A percentile compares a stretch with the other conserved stretches of the same genome.
phyloP scores from a whole-genome alignment of 768 basidiomycete genomes.

The Tulasnella sp. region DNA sequence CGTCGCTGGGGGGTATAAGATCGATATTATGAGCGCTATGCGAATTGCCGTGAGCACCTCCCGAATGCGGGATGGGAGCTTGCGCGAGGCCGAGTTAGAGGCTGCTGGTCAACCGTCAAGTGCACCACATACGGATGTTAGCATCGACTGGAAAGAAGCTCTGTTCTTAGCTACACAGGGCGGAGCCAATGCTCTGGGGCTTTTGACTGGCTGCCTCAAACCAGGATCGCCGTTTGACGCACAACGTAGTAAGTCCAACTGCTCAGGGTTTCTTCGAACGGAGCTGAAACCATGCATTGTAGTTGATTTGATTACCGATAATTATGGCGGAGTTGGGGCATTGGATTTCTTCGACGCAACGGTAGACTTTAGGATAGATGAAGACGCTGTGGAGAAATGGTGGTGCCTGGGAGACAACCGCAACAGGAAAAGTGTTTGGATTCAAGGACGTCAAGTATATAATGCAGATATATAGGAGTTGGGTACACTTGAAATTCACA shows the following conservation, averaged over 20 bases:
- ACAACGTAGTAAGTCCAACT: conserved; percentile 55
- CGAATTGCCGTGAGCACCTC: conserved; percentile 70
- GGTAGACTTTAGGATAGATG: conserved; percentile 32
- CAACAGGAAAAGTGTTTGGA: conserved; percentile 68
- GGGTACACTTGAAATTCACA: background rate
- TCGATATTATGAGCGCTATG: conserved; percentile 77
- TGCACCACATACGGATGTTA: conserved; percentile 36
- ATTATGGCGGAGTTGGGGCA: conserved; percentile 49
- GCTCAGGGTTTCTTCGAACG: background rate
- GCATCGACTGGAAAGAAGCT: conserved; percentile 76
- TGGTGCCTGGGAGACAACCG: conserved; percentile 74
- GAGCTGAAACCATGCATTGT: conserved; percentile 3
- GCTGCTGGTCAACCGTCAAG: conserved; percentile 10
- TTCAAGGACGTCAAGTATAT: conserved; percentile 53
- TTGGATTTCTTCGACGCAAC: conserved; percentile 63
- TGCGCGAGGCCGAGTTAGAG: conserved; percentile 33
- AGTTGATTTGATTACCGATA: conserved; percentile 50
- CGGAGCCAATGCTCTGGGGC: conserved; percentile 64
- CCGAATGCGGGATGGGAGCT: conserved; percentile 58
- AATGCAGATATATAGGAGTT: background rate
- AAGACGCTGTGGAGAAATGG: conserved; percentile 78
- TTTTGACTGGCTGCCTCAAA: conserved; percentile 51
- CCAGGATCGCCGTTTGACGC: conserved; percentile 69
- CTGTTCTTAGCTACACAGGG: conserved; percentile 79
- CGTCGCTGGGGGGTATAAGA: conserved; percentile 78